Conservation (phyloP, 306 rosid genomes). For the Bauhinia variegata region DNA sequence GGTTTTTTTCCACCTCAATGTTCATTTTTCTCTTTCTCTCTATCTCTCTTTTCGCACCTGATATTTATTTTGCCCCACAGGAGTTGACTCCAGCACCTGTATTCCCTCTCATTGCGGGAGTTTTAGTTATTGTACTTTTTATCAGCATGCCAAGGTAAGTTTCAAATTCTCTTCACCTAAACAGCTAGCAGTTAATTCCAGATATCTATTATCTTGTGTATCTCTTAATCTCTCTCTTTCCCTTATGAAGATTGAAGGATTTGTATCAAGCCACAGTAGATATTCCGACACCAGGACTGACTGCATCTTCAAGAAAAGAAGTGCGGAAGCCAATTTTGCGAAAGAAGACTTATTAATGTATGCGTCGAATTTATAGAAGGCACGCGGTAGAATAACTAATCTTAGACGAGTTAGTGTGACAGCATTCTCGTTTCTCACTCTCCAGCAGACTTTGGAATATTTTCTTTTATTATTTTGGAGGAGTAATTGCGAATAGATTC, state of each 20-base stretch:
- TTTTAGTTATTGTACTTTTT: conserved; percentile 69
- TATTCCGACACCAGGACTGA: conserved; percentile 73
- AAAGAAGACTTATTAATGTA: conserved; percentile 77
- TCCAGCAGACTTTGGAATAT: conserved; percentile 35
- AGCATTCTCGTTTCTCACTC: conserved; percentile 40
- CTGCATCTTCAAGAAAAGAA: conserved; percentile 64
- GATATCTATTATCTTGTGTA: conserved; percentile 15
- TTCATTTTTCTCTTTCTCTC: neutral
- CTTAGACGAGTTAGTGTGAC: conserved; percentile 38
- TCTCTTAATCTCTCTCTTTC: conserved; percentile 5
- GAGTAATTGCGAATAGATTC: conserved; percentile 26
- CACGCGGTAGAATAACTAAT: conserved; percentile 33
- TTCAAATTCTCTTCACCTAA: conserved; percentile 25
- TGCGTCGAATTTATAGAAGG: conserved; percentile 22
- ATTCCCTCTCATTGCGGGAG: conserved; percentile 78
- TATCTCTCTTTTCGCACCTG: conserved; percentile 18
- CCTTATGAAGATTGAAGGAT: conserved; percentile 66
- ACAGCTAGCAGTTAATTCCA: conserved; percentile 11
- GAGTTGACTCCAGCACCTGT: conserved; percentile 94
- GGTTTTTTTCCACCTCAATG: conserved; percentile 16
- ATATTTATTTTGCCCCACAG: conserved; percentile 46
- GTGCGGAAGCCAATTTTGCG: conserved; percentile 69
- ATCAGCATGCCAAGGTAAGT: conserved; percentile 80
- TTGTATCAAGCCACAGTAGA: conserved; percentile 76
- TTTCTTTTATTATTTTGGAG: conserved; percentile 17